Conservation (phyloP, 2,329 filamentous ascomycete species). For the Aphanocladium album region DNA sequence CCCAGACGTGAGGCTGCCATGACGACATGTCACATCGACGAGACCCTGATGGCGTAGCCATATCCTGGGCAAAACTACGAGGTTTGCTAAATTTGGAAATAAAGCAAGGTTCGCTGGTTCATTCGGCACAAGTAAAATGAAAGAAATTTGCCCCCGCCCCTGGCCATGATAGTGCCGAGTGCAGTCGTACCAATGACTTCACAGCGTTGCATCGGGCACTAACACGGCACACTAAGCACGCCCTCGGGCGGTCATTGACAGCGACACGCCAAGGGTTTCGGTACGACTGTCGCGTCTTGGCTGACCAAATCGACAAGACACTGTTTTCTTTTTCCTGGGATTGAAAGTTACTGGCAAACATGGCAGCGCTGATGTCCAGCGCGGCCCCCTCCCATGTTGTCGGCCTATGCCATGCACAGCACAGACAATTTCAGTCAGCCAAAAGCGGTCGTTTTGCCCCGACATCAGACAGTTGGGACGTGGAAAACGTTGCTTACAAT, state of each 20-base stretch:
- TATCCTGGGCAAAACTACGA: too few relatives aligned
- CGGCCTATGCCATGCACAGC: too few relatives aligned
- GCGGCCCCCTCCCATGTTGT: too few relatives aligned
- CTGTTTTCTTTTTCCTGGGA: too few relatives aligned
- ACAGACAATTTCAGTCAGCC: too few relatives aligned
- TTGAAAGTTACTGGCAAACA: too few relatives aligned
- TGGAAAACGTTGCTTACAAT: too few relatives aligned
- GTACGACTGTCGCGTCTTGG: neutral
- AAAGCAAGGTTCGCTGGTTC: neutral
- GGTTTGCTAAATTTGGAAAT: neutral
- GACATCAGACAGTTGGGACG: too few relatives aligned
- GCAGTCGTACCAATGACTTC: conserved; percentile 20
- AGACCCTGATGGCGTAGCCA: neutral
- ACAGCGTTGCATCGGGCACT: conserved; percentile 26
- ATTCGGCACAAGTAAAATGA: neutral
- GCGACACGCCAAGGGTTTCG: neutral
- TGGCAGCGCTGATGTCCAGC: too few relatives aligned
- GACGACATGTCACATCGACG: conserved; percentile 31
- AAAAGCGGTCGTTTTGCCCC: too few relatives aligned
- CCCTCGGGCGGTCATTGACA: conserved; percentile 21
- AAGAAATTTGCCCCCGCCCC: conserved; percentile 17
- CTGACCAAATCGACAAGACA: too few relatives aligned
- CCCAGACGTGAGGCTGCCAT: conserved; percentile 19
- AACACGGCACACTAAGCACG: too few relatives aligned
- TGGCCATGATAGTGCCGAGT: conserved; percentile 22